These are phyloP conservation scores for Septoria petroselini DNA, from an alignment of 2,329 filamentous ascomycete species.

Conservation along the genomic window DNA sequence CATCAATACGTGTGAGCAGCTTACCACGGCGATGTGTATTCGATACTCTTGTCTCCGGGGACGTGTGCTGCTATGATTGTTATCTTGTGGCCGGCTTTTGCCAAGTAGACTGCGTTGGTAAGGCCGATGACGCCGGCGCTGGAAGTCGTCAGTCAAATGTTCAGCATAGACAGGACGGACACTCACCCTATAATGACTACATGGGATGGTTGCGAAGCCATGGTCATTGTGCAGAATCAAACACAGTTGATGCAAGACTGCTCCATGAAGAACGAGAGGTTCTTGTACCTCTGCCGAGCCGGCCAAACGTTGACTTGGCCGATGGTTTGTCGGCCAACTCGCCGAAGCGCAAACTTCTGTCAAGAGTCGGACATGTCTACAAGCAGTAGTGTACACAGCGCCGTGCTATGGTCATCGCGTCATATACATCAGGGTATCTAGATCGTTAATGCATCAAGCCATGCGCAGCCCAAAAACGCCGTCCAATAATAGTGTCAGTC, in stretches of 20 bases:
- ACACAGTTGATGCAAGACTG: not conserved
- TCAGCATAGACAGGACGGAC: too few species aligned
- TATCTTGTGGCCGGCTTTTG: slow-evolving; percentile 42
- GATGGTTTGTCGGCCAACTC: slow-evolving; percentile 5
- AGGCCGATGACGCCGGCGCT: slow-evolving; percentile 50
- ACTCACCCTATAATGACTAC: slow-evolving; percentile 27
- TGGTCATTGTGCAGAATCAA: not conserved
- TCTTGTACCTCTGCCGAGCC: slow-evolving; percentile 3
- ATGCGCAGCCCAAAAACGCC: slow-evolving; percentile 7
- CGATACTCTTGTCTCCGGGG: slow-evolving; percentile 43
- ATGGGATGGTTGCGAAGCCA: slow-evolving; percentile 14
- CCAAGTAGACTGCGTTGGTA: slow-evolving; percentile 45
- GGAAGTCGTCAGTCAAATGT: too few species aligned
- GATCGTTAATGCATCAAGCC: slow-evolving; percentile 9
- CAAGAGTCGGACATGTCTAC: not conserved
- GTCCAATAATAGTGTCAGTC: not conserved
- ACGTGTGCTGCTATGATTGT: slow-evolving; percentile 46
- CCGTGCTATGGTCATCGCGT: slow-evolving; percentile 8
- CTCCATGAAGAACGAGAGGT: not conserved
- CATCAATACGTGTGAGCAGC: not conserved
- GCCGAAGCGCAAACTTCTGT: not conserved
- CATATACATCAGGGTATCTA: slow-evolving; percentile 12
- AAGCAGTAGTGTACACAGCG: slow-evolving; percentile 6
- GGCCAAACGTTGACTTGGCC: slow-evolving; percentile 10
- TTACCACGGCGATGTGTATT: slow-evolving; percentile 47